A percentile compares a stretch with the other conserved stretches of the same genome.
phyloP scores from a whole-genome alignment of 495 filamentous ascomycete species.

The Neurospora tetraspora region DNA sequence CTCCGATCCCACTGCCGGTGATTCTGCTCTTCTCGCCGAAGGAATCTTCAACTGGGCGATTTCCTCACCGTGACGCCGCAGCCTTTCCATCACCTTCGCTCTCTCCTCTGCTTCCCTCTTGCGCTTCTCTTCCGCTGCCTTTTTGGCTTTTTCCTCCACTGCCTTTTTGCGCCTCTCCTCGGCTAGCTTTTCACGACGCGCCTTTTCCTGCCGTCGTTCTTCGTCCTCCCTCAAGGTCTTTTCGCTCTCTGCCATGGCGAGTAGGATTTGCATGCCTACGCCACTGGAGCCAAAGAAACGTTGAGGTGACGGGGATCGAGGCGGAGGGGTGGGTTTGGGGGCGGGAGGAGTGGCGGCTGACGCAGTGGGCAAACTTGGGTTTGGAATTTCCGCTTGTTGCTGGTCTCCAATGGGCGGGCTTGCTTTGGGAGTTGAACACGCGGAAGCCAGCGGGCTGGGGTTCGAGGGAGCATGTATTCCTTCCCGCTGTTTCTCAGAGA shows the following conservation, averaged over 20 bases:
- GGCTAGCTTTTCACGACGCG: neutral
- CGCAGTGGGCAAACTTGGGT: neutral
- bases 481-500: neutral
- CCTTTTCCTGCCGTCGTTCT: neutral
- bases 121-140: neutral
- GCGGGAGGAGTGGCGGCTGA: neutral
- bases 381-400: neutral
- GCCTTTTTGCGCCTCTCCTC: neutral
- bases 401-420: neutral
- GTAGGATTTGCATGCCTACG: constrained; percentile 1
- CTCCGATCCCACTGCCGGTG: neutral
- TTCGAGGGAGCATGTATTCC: neutral
- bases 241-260: neutral
- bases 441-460: neutral
- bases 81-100: neutral
- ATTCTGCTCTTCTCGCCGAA: neutral
- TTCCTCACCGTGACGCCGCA: neutral
- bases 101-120: neutral
- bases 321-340: neutral
- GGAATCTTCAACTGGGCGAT: neutral
- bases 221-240: constrained; percentile 6
- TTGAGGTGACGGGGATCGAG: neutral
- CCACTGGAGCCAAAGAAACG: constrained; percentile 9
- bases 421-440: neutral
- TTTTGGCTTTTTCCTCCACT: neutral